Conservation (phyloP, 228 moss, liverwort and hornwort genomes). For the Sphagnum fallax region DNA sequence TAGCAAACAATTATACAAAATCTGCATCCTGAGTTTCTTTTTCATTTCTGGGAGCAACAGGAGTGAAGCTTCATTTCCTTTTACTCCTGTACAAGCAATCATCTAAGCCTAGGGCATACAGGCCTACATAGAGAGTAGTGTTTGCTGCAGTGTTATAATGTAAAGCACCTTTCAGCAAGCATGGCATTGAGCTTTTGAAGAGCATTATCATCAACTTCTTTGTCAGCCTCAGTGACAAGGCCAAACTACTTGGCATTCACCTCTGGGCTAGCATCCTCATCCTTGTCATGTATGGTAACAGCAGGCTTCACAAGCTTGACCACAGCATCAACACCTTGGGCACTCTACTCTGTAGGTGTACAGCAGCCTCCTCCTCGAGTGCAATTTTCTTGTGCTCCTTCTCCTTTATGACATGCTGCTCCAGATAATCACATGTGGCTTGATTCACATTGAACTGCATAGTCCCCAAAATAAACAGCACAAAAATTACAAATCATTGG, state of each 20-base stretch:
- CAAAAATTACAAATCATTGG: too few species aligned
- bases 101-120: too few species aligned
- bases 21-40: too few species aligned
- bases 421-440: slow-evolving; percentile 91
- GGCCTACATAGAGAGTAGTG: too few species aligned
- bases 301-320: slow-evolving; percentile 48
- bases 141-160: background rate
- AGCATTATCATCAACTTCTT: slow-evolving; percentile 71
- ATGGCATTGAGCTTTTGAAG: slow-evolving; percentile 59
- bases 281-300: slow-evolving; percentile 49
- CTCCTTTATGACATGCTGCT: slow-evolving; percentile 88
- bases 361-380: slow-evolving; percentile 35
- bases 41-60: too few species aligned
- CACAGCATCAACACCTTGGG: slow-evolving; percentile 84
- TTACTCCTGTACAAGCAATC: too few species aligned
- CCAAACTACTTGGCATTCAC: slow-evolving; percentile 85
- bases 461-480: background rate
- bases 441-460: slow-evolving; percentile 92
- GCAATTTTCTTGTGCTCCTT: slow-evolving; percentile 84
- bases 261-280: slow-evolving; percentile 34
- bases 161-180: slow-evolving; percentile 76
- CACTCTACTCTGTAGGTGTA: slow-evolving; percentile 45
- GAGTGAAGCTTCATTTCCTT: too few species aligned
- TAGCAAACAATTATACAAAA: too few species aligned
- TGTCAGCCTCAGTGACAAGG: slow-evolving; percentile 79